These are phyloP conservation scores for Leishmania lainsoni DNA, from an alignment of 208 protist genomes.

Conservation along the genomic window DNA sequence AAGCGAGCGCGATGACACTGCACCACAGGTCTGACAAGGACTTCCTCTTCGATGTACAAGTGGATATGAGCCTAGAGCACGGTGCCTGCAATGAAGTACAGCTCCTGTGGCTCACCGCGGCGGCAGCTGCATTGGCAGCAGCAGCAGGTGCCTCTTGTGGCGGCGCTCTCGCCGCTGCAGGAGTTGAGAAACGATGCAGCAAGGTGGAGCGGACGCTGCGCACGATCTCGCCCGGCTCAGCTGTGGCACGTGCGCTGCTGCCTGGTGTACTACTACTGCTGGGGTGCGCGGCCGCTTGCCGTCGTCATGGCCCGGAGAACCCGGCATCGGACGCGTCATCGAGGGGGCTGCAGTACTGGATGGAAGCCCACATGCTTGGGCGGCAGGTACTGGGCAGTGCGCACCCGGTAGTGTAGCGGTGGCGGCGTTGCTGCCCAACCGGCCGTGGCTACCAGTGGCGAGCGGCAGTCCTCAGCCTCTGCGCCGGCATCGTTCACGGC, in stretches of 20 bases:
- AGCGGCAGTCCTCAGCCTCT: neutral
- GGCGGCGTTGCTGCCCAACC: neutral
- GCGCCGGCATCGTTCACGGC: neutral
- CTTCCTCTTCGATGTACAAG: slow-evolving; percentile 9
- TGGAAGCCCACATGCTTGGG: slow-evolving; percentile 13
- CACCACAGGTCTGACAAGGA: neutral
- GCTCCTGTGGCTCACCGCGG: slow-evolving; percentile 24
- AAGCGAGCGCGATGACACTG: too few species aligned
- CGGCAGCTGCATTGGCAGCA: neutral
- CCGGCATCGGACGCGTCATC: neutral
- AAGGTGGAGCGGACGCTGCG: slow-evolving; percentile 20
- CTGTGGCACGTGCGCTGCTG: slow-evolving; percentile 17
- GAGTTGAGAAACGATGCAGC: slow-evolving; percentile 7
- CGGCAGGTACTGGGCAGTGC: slow-evolving; percentile 11
- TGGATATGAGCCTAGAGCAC: slow-evolving; percentile 12
- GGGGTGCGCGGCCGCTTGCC: neutral
- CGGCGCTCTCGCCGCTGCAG: neutral
- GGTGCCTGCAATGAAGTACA: slow-evolving; percentile 21
- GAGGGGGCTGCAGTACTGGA: slow-evolving; percentile 8
- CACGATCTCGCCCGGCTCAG: slow-evolving; percentile 1
- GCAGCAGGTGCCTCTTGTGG: neutral
- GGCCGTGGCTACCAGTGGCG: neutral
- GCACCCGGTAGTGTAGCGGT: slow-evolving; percentile 16
- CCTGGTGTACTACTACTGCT: slow-evolving; percentile 28
- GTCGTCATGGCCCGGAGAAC: neutral